A percentile compares a stretch with the other conserved stretches of the same genome.
Evolutionary conservation across 352 stramenopile species (phyloP).

Genomic region (Phytopythium aichiense): DNA sequence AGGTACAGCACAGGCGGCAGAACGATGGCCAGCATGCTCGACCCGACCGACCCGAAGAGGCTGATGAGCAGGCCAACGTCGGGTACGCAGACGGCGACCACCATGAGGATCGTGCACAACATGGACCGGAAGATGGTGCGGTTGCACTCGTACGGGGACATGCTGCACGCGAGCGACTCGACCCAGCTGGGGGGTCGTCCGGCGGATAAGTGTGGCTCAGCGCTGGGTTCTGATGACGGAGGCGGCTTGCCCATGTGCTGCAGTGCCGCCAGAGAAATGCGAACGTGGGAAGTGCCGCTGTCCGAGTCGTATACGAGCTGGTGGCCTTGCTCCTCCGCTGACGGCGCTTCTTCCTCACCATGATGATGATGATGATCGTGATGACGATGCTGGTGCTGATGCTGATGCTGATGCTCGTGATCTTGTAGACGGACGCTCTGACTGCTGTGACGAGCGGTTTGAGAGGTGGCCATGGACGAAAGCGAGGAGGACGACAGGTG

Average conservation of each 20-base stretch:
- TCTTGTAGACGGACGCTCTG: conserved; percentile 11
- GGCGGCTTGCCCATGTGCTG: neutral
- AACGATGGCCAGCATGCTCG: conserved; percentile 78
- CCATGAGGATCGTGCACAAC: conserved; percentile 70
- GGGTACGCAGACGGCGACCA: conserved; percentile 67
- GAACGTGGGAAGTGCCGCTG: conserved; percentile 7
- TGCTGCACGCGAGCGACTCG: conserved; percentile 41
- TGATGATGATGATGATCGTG: neutral
- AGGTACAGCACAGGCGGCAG: conserved; percentile 71
- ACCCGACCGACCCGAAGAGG: conserved; percentile 73
- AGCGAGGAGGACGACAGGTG: conserved; percentile 4
- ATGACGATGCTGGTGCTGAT: conserved; percentile 2
- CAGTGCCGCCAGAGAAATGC: conserved; percentile 4
- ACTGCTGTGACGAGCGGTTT: conserved; percentile 13
- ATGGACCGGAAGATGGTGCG: conserved; percentile 80
- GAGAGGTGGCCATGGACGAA: conserved; percentile 1
- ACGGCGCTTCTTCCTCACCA: neutral
- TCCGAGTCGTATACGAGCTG: neutral
- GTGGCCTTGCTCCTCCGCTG: neutral
- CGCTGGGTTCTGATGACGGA: conserved; percentile 2
- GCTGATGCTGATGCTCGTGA: conserved; percentile 4
- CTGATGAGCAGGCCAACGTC: conserved; percentile 75
- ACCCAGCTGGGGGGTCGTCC: conserved; percentile 4
- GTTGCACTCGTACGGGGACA: conserved; percentile 76
- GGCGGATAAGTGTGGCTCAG: neutral